Evolutionary conservation across 495 filamentous ascomycete species (phyloP).

Genomic region (Physcia stellaris): DNA sequence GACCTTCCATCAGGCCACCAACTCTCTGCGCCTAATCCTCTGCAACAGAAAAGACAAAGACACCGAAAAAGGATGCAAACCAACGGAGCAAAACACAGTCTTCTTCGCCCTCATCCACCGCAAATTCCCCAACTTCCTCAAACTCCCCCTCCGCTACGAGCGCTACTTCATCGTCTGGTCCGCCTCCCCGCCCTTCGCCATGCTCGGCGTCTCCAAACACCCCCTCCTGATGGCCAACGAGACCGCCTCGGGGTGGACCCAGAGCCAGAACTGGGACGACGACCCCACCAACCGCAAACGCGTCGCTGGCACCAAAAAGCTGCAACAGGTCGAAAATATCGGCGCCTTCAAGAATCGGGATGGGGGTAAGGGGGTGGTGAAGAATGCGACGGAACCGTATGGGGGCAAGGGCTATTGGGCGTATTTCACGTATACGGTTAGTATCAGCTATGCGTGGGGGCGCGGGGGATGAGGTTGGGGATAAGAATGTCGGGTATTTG

Average conservation of each 20-base stretch:
- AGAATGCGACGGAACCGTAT: conserved; percentile 10
- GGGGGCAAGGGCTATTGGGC: conserved; percentile 19
- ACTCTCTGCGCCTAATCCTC: conserved; percentile 23
- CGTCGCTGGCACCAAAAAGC: conserved; percentile 5
- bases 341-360: no score
- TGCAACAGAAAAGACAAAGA: conserved; percentile 17
- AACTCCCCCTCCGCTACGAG: conserved; percentile 25
- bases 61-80: conserved; percentile 15
- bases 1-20: conserved; percentile 27
- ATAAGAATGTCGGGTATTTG: conserved; percentile 23
- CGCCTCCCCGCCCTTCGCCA: conserved; percentile 20
- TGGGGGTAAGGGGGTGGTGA: no score
- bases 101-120: conserved; percentile 25
- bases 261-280: conserved; percentile 23
- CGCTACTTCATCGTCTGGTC: conserved; percentile 25
- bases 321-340: no score
- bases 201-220: conserved; percentile 22
- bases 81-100: conserved; percentile 16
- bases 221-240: conserved; percentile 26
- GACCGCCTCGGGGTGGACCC: conserved; percentile 22
- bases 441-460: conserved; percentile 26
- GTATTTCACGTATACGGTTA: conserved; percentile 27
- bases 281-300: conserved; percentile 8
- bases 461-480: conserved; percentile 16
- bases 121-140: conserved; percentile 21